Base-by-base conservation (phyloP, 106 monocot species). In the Hemerocallis citrina region DNA sequence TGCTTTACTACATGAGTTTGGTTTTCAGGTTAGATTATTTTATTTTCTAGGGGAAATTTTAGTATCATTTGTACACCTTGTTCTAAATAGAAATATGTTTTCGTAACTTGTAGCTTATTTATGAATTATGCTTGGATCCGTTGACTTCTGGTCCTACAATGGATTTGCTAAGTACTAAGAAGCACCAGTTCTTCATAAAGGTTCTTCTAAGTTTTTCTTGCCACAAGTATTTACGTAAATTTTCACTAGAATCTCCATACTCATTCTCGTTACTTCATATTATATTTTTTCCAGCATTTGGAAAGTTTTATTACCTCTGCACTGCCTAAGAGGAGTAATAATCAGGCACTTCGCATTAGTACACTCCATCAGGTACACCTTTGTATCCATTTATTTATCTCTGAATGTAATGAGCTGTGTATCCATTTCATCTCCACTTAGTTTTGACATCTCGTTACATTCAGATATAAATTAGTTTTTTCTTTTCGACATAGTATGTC, bases 81-180 rank as follows among this genome's bases (percentile, higher is more conserved):
- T 45, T 62, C 20, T 57, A 12, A 21, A 17, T 28, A 19, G n/a
- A 22, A 44, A n/a, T 43, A 15, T 56, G 0, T 46, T 19, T 40
- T 20, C 68, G 12, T 28, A 28, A 21, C 28, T 30, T 79, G 41
- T 77, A 96, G 95, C 90, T 96, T 34, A 51, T 96, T 22, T 91
- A 96, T 73, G 95, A 96, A 70, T 73, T 96, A 52, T 90, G 95
- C 48, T 51, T 81, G 44, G 95, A 96, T 65, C 76, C 86, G 23
- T 59, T 74, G 46, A 90, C 95, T 40, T 7, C 64, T 75, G 86
- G 71, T 12, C 79, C 95, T 31, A 72, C 62, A 65, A 81, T 90
- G 67, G 95, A 87, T 77, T 57, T 96, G 36, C 75, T 96, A 55
- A 72, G 86, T 54, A 75, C 79, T 42, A 96, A 78, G 37, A 90